Conservation (phyloP, 2,329 filamentous ascomycete genomes). For the Pseudohalonectria lignicola region DNA sequence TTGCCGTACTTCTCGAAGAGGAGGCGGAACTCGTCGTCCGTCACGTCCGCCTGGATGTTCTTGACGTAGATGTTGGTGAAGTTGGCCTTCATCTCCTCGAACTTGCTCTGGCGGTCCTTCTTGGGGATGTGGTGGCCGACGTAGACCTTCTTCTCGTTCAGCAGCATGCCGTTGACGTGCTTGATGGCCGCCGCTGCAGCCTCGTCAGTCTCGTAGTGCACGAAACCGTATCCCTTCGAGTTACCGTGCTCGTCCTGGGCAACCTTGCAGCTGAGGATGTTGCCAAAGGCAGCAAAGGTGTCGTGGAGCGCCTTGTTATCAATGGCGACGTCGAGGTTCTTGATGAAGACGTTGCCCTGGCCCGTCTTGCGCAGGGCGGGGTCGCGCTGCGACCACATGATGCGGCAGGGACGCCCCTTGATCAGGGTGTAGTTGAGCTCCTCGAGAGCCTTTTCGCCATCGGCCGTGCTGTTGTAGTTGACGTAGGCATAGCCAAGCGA, state of each 20-base stretch:
- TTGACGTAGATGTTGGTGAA: slow-evolving; percentile 99
- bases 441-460: slow-evolving; percentile 96
- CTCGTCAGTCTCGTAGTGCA: slow-evolving; percentile 99
- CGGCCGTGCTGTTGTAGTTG: slow-evolving; percentile 96
- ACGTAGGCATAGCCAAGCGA: slow-evolving; percentile 99
- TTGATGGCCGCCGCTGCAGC: slow-evolving; percentile 95
- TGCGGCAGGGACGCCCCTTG: slow-evolving; percentile 97
- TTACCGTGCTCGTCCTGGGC: slow-evolving; percentile 93
- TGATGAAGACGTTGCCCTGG: slow-evolving; percentile 99
- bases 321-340: slow-evolving; percentile 97
- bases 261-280: slow-evolving; percentile 99
- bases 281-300: slow-evolving; percentile 96
- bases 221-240: slow-evolving; percentile 98
- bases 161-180: slow-evolving; percentile 97
- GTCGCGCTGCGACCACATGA: slow-evolving; percentile 99
- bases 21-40: slow-evolving; percentile 87
- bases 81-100: slow-evolving; percentile 99
- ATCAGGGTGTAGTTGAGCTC: slow-evolving; percentile 99
- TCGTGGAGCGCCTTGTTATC: slow-evolving; percentile 99
- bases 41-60: slow-evolving; percentile 79
- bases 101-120: slow-evolving; percentile 99
- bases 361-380: slow-evolving; percentile 98
- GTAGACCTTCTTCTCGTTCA: slow-evolving; percentile 99
- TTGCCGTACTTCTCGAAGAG: slow-evolving; percentile 88
- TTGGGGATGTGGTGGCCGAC: slow-evolving; percentile 99